Evolutionary conservation across 2,329 filamentous ascomycete species (phyloP).

Genomic region (Trichoderma endophyticum): DNA sequence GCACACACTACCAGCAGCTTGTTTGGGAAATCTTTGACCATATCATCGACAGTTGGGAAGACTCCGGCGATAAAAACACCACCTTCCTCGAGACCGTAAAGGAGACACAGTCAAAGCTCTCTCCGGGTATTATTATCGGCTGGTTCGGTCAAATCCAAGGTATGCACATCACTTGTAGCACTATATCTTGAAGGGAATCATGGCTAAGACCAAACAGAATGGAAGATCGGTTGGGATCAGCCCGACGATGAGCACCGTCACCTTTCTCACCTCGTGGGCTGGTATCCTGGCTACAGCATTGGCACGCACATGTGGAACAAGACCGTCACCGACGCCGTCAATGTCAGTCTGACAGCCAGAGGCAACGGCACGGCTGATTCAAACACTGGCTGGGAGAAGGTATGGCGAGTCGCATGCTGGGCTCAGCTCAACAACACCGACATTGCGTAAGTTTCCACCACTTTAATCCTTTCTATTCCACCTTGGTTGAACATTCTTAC

Average conservation of each 20-base stretch:
- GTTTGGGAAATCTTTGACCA: conserved; percentile 43
- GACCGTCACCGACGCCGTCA: conserved; percentile 42
- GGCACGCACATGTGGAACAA: conserved; percentile 44
- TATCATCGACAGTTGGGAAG: conserved; percentile 29
- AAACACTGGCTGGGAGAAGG: conserved; percentile 57
- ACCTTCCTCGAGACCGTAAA: conserved; percentile 35
- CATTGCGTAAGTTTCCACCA: neutral
- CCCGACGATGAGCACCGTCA: conserved; percentile 33
- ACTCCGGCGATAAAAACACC: conserved; percentile 27
- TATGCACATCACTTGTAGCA: neutral
- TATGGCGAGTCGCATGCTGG: conserved; percentile 57
- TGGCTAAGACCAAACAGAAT: conserved; percentile 14
- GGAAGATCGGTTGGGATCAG: conserved; percentile 33
- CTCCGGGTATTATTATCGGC: conserved; percentile 12
- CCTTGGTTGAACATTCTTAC: neutral
- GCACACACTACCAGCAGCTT: conserved; percentile 52
- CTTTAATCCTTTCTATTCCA: rapidly evolving
- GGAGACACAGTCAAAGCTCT: conserved; percentile 5
- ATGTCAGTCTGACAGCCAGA: conserved; percentile 43
- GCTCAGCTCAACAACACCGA: conserved; percentile 51
- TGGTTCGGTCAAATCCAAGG: conserved; percentile 18
- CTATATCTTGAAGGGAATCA: rapidly evolving
- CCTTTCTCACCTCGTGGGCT: conserved; percentile 54
- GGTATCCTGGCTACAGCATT: conserved; percentile 53
- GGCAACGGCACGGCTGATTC: conserved; percentile 48